Percentiles rank a stretch among this genome's conserved stretches.
Conservation (phyloP, 2,329 filamentous ascomycete genomes). For the Coniochaeta sp. region DNA sequence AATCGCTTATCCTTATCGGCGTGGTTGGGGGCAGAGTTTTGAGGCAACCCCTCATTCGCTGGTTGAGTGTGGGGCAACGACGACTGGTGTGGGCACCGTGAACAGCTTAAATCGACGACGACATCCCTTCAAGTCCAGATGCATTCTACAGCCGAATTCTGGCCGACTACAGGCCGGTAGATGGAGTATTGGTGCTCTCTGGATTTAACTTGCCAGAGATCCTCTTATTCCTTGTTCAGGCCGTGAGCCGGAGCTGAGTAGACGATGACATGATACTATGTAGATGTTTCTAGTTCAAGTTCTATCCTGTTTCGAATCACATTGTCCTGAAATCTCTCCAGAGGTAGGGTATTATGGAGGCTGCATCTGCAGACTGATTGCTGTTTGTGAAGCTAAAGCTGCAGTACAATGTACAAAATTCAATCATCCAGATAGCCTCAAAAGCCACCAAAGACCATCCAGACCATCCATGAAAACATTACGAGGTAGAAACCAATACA, state of each 20-base stretch:
- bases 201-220: too few relatives aligned
- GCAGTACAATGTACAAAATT: background rate
- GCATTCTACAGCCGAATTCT: too few relatives aligned
- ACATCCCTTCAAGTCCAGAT: background rate
- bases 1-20: background rate
- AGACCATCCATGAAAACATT: background rate
- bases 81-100: background rate
- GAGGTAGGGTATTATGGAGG: too few relatives aligned
- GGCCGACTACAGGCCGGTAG: too few relatives aligned
- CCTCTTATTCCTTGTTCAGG: too few relatives aligned
- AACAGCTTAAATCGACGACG: conserved; percentile 2
- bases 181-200: too few relatives aligned
- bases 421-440: background rate
- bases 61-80: background rate
- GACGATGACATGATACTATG: too few relatives aligned
- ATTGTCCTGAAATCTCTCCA: too few relatives aligned
- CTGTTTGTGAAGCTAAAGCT: background rate
- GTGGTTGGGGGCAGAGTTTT: background rate
- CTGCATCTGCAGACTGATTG: too few relatives aligned
- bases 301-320: too few relatives aligned
- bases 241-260: too few relatives aligned
- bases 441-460: background rate
- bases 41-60: background rate
- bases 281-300: too few relatives aligned
- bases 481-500: background rate